These are phyloP conservation scores for Aquilaria sinensis DNA, from an alignment of 345 rosid genomes.

Conservation along the genomic window DNA sequence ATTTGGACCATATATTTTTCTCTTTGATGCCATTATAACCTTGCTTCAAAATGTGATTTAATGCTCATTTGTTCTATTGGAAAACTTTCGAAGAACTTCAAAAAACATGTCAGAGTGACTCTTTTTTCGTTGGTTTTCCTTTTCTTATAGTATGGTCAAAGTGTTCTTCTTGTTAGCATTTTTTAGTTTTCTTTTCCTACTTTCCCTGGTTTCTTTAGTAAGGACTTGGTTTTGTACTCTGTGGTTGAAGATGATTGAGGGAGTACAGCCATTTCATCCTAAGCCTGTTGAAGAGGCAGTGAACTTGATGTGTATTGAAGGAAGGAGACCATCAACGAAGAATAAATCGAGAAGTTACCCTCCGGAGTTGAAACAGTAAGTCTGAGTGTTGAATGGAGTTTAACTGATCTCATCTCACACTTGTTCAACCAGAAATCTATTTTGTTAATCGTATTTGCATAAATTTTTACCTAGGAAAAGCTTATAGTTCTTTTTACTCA, in stretches of 20 bases:
- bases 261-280: constrained; percentile 62
- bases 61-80: too few relatives aligned
- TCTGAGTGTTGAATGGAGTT: neutral
- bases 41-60: too few relatives aligned
- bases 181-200: too few relatives aligned
- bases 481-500: too few relatives aligned
- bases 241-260: constrained; percentile 62
- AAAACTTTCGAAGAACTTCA: too few relatives aligned
- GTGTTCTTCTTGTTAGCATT: neutral
- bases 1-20: too few relatives aligned
- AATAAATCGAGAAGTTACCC: constrained; percentile 54
- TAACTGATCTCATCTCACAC: neutral
- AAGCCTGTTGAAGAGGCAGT: constrained; percentile 57
- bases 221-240: neutral
- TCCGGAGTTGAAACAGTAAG: constrained; percentile 74
- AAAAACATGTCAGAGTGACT: too few relatives aligned
- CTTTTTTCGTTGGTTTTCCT: too few relatives aligned
- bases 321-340: constrained; percentile 58
- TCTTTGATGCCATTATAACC: too few relatives aligned
- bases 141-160: neutral
- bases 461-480: too few relatives aligned
- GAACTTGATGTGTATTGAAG: constrained; percentile 51
- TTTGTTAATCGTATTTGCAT: neutral
- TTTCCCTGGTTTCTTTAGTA: too few relatives aligned
- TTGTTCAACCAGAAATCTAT: neutral